Percentiles rank a stretch among this genome's conserved stretches.
Evolutionary conservation across 1,139 yeast species (phyloP).

Genomic region (Yamadazyma atlantica): DNA sequence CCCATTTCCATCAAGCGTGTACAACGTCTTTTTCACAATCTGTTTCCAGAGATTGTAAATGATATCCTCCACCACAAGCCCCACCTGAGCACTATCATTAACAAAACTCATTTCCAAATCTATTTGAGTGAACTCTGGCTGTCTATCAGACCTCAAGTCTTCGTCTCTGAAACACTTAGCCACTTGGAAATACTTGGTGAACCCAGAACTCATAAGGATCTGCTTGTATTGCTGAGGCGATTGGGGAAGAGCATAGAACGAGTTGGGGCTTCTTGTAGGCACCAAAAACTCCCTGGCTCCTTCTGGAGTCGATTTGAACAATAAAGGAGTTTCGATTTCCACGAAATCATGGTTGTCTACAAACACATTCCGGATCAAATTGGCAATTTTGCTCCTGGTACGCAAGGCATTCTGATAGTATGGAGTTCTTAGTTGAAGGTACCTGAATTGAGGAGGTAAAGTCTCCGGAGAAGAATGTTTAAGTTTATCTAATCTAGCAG

Average conservation of each 20-base stretch:
- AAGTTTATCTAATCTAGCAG: conserved; percentile 68
- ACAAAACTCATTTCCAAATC: conserved; percentile 94
- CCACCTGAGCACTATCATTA: conserved; percentile 62
- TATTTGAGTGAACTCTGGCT: conserved; percentile 95
- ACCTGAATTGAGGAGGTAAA: conserved; percentile 78
- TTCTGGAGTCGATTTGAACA: conserved; percentile 95
- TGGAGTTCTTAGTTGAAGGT: conserved; percentile 71
- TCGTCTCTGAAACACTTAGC: conserved; percentile 96
- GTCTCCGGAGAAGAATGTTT: conserved; percentile 48
- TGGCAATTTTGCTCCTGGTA: conserved; percentile 61
- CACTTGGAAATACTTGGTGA: conserved; percentile 80
- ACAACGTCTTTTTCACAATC: conserved; percentile 40
- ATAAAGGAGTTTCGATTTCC: conserved; percentile 89
- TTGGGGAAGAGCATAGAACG: conserved; percentile 90
- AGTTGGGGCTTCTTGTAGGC: conserved; percentile 68
- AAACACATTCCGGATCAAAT: conserved; percentile 52
- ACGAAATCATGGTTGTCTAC: conserved; percentile 51
- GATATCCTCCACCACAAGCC: conserved; percentile 58
- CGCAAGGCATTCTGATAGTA: conserved; percentile 59
- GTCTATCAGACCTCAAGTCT: conserved; percentile 91
- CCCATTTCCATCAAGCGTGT: conserved; percentile 26
- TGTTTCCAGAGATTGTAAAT: conserved; percentile 57
- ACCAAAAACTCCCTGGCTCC: conserved; percentile 96
- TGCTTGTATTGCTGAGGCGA: conserved; percentile 98
- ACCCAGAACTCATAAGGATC: conserved; percentile 90